Evolutionary conservation across 306 rosid species (phyloP).

Genomic region (Cucurbita ficifolia): DNA sequence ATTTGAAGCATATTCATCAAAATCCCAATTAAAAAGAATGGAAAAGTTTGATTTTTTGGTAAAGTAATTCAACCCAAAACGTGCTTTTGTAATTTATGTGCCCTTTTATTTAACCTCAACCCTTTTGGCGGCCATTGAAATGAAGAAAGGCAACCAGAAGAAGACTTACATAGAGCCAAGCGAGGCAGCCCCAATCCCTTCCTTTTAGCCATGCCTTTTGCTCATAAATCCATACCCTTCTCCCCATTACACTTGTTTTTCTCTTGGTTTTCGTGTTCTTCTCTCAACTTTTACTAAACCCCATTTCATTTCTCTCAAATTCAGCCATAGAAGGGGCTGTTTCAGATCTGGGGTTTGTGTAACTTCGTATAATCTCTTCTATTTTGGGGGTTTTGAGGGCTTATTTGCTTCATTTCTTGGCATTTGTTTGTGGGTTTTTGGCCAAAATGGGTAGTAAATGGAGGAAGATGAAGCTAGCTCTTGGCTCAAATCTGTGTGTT

Average conservation of each 20-base stretch:
- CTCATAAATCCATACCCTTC: neutral
- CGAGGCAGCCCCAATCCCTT: constrained; percentile 5
- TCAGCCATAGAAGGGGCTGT: constrained; percentile 14
- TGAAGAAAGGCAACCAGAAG: constrained; percentile 6
- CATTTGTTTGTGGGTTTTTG: constrained; percentile 3
- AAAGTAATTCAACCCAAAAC: constrained; percentile 9
- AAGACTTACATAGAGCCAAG: neutral
- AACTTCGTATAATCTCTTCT: constrained; percentile 15
- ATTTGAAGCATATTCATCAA: neutral
- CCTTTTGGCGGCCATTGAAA: constrained; percentile 39
- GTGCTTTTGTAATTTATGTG: constrained; percentile 2
- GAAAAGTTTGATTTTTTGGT: neutral
- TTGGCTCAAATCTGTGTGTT: constrained; percentile 74
- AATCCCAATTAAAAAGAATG: neutral
- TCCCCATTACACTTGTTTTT: constrained; percentile 9
- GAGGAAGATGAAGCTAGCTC: constrained; percentile 80
- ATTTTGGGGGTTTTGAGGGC: neutral
- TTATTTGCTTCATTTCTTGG: neutral
- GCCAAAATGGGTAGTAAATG: constrained; percentile 77
- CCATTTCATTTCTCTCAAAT: constrained; percentile 14
- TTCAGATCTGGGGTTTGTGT: constrained; percentile 60
- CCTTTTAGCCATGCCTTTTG: constrained; percentile 4
- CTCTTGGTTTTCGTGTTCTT: constrained; percentile 23
- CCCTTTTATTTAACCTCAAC: constrained; percentile 15
- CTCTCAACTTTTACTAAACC: constrained; percentile 39